phyloP scores from a whole-genome alignment of 345 rosid species.

The Bruguiera sexangula region DNA sequence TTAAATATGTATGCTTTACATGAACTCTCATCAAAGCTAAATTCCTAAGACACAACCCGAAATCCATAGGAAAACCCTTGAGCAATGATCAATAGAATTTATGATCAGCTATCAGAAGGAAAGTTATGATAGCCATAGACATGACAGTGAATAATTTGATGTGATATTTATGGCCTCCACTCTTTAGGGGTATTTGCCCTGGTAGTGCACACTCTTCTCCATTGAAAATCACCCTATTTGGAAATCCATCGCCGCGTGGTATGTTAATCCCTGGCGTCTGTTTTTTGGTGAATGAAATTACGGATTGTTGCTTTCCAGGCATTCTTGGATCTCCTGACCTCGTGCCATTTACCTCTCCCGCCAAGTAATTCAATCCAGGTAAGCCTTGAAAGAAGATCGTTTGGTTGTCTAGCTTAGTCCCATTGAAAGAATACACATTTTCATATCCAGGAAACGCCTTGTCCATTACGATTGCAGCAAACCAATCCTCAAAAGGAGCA shows the following conservation, averaged over 20 bases:
- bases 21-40: background rate
- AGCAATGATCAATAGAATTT: constrained; percentile 9
- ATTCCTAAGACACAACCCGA: background rate
- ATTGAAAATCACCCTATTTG: constrained; percentile 61
- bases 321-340: constrained; percentile 46
- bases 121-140: constrained; percentile 28
- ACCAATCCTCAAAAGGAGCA: constrained; percentile 66
- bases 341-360: constrained; percentile 57
- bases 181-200: constrained; percentile 41
- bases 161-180: constrained; percentile 31
- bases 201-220: constrained; percentile 98
- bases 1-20: constrained; percentile 27
- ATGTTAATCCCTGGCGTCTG: constrained; percentile 43
- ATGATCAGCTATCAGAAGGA: constrained; percentile 38
- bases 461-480: constrained; percentile 55
- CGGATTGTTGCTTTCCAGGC: constrained; percentile 95
- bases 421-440: constrained; percentile 73
- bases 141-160: constrained; percentile 25
- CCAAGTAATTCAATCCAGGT: constrained; percentile 60
- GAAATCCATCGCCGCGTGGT: constrained; percentile 67
- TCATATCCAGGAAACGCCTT: constrained; percentile 64
- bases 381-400: constrained; percentile 72
- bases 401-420: constrained; percentile 52
- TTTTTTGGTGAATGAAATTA: constrained; percentile 69
- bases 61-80: background rate